A percentile compares a stretch with the other conserved stretches of the same genome.
Conservation (phyloP, 2,329 filamentous ascomycete species). For the Pseudogymnoascus sp. region DNA sequence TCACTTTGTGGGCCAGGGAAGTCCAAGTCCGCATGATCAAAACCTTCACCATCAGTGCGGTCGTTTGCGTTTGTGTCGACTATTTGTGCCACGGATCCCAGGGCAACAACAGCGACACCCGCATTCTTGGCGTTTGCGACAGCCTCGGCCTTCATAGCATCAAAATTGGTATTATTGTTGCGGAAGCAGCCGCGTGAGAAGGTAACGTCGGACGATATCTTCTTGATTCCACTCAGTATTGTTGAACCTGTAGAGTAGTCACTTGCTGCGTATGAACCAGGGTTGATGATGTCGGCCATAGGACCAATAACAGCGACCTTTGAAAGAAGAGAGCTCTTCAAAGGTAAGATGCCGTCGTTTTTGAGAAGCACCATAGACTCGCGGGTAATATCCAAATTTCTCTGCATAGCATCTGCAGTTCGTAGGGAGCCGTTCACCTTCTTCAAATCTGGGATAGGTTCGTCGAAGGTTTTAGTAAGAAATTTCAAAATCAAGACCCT, state of each 20-base stretch:
- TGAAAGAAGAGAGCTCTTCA: not conserved
- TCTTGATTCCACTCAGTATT: not conserved
- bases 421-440: not conserved
- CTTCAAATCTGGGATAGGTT: not conserved
- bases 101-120: not conserved
- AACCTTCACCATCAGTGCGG: not conserved
- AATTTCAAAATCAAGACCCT: not conserved
- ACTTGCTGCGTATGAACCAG: conserved; percentile 14
- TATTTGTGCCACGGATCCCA: not conserved
- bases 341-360: conserved; percentile 18
- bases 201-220: not conserved
- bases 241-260: not conserved
- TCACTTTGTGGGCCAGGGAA: not conserved
- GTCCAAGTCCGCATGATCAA: not conserved
- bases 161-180: not conserved
- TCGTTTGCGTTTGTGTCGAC: not conserved
- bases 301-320: conserved; percentile 19
- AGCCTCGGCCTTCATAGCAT: not conserved
- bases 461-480: not conserved
- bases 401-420: not conserved
- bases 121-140: not conserved
- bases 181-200: not conserved
- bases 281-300: conserved; percentile 17
- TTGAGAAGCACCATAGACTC: conserved; percentile 21
- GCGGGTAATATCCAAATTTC: conserved; percentile 15